Evolutionary conservation across 345 rosid species (phyloP), one percentile per base, ranked within the genome.

Genomic region (Cardamine occulta): DNA sequence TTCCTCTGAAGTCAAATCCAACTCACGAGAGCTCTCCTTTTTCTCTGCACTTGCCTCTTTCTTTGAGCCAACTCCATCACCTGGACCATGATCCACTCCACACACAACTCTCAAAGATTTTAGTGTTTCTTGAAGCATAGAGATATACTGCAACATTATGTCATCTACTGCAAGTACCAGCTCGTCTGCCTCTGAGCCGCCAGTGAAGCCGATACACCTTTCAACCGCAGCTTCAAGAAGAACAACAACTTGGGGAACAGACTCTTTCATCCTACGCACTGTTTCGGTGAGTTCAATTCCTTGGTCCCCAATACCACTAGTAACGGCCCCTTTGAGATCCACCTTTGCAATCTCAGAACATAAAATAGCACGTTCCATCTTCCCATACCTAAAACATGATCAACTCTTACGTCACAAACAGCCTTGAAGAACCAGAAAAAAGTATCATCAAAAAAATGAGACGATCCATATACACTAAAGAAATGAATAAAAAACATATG

Each of bases 211-310:
- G 35, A 92, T 82, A 82, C 97, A 95, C 83, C 97, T 88, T 74
- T 95, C 97, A n/a, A 95, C 89, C 17, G 99, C 93, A 56, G 92
- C 96, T 83, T 95, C 99, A 45, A 95, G 89, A 85, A 92, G 92
- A 68, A 92, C 80, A 53, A 95, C 90, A 74, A 95, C 88, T 82
- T 88, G 97, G 67, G 99, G 96, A 77, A 90, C 85, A 54, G 99
- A 95, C 73, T 95, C 99, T 84, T 95, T 97, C 99, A 95, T 95
- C 76, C 99, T 86, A 73, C 97, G 81, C 79, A 95, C 99, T 49
- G 97, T 89, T 82, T 95, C 99, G 32, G 97, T 95, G 83, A 95
- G 91, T 74, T 95, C 99, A 73, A 95, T 86, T 74, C 99, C 99
- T 82, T 95, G 97, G 75, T 97, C 99, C 66, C 99, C 97, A 69